A percentile compares a stretch with the other conserved stretches of the same genome.
Evolutionary conservation across 1,139 yeast genomes (phyloP).

Genomic region (Magnusiomyces sp.): DNA sequence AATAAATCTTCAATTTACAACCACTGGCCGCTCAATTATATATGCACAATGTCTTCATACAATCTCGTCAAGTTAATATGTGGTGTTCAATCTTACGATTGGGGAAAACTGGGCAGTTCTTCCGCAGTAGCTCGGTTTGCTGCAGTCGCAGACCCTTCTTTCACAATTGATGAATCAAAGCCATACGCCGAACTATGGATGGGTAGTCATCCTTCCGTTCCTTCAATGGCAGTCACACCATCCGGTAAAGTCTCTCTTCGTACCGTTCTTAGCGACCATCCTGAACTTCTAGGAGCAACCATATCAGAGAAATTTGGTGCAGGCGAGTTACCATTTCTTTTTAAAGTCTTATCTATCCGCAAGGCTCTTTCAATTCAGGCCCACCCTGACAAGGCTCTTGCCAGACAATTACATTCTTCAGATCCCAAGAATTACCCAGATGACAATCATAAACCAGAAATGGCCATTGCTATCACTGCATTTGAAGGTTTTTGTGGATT

Average conservation of each 20-base stretch:
- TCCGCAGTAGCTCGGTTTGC: constrained; percentile 91
- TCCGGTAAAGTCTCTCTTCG: constrained; percentile 42
- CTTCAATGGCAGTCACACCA: constrained; percentile 53
- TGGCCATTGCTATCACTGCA: constrained; percentile 94
- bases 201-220: constrained; percentile 96
- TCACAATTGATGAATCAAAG: constrained; percentile 54
- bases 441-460: constrained; percentile 97
- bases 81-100: constrained; percentile 40
- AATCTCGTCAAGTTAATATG: constrained; percentile 3
- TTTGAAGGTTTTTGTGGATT: constrained; percentile 98
- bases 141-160: constrained; percentile 52
- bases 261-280: constrained; percentile 53
- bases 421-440: constrained; percentile 97
- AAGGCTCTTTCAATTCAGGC: constrained; percentile 95
- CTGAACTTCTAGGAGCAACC: constrained; percentile 47
- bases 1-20: neutral
- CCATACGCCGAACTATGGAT: constrained; percentile 72
- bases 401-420: constrained; percentile 58
- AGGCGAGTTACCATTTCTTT: constrained; percentile 78
- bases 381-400: constrained; percentile 89
- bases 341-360: constrained; percentile 85
- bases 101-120: constrained; percentile 61
- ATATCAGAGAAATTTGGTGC: constrained; percentile 63
- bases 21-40: neutral
- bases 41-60: constrained; percentile 12